phyloP scores from a whole-genome alignment of 192 early-diverging fungal species.

The Coemansia sp. region DNA sequence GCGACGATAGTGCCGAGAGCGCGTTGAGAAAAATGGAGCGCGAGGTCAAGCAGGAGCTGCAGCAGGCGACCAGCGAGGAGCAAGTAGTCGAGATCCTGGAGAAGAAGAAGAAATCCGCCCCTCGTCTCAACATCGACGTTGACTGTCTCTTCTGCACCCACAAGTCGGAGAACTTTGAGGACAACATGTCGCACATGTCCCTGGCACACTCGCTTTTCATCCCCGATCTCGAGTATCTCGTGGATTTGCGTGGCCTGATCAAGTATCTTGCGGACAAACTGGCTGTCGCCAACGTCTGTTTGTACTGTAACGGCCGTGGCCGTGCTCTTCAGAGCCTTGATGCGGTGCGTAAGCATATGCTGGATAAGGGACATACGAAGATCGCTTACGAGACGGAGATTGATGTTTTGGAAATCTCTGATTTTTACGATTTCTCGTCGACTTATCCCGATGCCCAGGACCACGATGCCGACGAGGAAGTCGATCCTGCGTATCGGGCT shows the following conservation, averaged over 20 bases:
- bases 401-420: conserved; percentile 85
- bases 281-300: conserved; percentile 89
- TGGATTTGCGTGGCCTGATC: conserved; percentile 83
- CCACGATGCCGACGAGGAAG: conserved; percentile 47
- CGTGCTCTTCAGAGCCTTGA: conserved; percentile 78
- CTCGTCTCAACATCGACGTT: conserved; percentile 58
- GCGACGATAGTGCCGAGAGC: conserved; percentile 19
- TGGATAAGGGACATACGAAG: conserved; percentile 93
- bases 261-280: conserved; percentile 94
- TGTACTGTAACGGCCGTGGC: conserved; percentile 93
- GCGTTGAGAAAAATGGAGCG: conserved; percentile 37
- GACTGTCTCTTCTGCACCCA: conserved; percentile 95
- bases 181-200: conserved; percentile 91
- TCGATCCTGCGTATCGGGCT: conserved; percentile 17
- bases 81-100: conserved; percentile 74
- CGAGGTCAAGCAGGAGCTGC: conserved; percentile 45
- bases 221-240: conserved; percentile 93
- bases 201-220: conserved; percentile 89
- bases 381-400: conserved; percentile 93
- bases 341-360: conserved; percentile 94
- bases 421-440: conserved; percentile 94
- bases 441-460: conserved; percentile 69
- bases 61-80: conserved; percentile 54
- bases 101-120: conserved; percentile 71
- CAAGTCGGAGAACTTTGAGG: conserved; percentile 59